phyloP scores from a whole-genome alignment of 768 basidiomycete species.

The Lactarius tabidus region DNA sequence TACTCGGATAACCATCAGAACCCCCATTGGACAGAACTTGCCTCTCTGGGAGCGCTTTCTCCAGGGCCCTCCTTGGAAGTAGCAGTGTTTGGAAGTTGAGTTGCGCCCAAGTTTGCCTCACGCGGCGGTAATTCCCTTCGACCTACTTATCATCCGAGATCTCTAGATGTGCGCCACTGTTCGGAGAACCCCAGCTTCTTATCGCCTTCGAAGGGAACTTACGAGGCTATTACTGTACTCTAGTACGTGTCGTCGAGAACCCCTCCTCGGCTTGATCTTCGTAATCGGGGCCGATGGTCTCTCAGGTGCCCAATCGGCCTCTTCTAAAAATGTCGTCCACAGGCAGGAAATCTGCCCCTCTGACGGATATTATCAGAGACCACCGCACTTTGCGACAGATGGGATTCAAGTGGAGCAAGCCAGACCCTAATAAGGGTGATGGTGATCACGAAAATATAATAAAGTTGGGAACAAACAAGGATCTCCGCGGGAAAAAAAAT shows the following conservation, averaged over 20 bases:
- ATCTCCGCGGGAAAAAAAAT: slow-evolving; percentile 13
- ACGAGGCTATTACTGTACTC: slow-evolving; percentile 20
- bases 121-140: slow-evolving; percentile 17
- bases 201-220: slow-evolving; percentile 22
- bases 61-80: slow-evolving; percentile 19
- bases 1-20: slow-evolving; percentile 26
- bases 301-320: slow-evolving; percentile 1
- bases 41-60: slow-evolving; percentile 17
- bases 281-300: slow-evolving; percentile 10
- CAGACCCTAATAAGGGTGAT: not conserved
- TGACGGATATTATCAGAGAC: not conserved
- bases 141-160: slow-evolving; percentile 20
- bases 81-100: slow-evolving; percentile 7
- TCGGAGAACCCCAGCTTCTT: slow-evolving; percentile 22
- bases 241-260: slow-evolving; percentile 18
- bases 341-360: not conserved
- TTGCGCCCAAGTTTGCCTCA: slow-evolving; percentile 4
- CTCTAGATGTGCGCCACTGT: slow-evolving; percentile 17
- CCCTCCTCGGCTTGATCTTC: slow-evolving; percentile 9
- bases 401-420: slow-evolving; percentile 7
- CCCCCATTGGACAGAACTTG: slow-evolving; percentile 16
- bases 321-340: not conserved
- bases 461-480: slow-evolving; percentile 7
- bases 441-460: not conserved
- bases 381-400: not conserved